phyloP scores from a whole-genome alignment of 352 stramenopile species.

The Globisporangium emineosum region DNA sequence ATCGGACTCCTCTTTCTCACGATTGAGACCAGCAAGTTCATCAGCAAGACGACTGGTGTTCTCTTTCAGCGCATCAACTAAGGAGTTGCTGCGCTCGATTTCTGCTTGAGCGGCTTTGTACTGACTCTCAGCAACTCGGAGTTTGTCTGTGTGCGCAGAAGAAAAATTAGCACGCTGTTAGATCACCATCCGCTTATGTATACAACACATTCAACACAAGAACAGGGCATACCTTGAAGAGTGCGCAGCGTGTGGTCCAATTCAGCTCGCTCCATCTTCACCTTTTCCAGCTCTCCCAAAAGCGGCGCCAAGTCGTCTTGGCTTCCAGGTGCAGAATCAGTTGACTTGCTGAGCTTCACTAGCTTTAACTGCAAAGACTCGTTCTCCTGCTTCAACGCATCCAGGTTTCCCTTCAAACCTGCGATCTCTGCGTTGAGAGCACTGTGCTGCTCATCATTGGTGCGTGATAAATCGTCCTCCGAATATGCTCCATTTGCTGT shows the following conservation, averaged over 20 bases:
- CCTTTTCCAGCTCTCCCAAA: conserved; percentile 56
- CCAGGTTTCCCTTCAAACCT: background rate
- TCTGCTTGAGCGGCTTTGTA: conserved; percentile 5
- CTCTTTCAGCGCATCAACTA: conserved; percentile 18
- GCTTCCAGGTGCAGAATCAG: background rate
- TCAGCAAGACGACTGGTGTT: conserved; percentile 16
- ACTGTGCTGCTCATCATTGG: background rate
- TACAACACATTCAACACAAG: background rate
- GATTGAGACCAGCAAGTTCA: conserved; percentile 10
- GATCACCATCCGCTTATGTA: background rate
- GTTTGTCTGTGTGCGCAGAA: conserved; percentile 7
- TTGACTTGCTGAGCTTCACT: background rate
- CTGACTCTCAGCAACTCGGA: conserved; percentile 14
- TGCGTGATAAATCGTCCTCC: background rate
- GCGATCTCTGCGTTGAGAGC: conserved; percentile 12
- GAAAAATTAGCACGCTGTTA: background rate
- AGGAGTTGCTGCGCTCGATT: conserved; percentile 12
- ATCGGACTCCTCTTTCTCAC: conserved; percentile 22
- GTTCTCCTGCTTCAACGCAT: conserved; percentile 13
- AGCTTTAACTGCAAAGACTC: conserved; percentile 10
- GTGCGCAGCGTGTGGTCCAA: conserved; percentile 34
- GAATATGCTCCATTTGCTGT: background rate
- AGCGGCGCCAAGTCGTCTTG: conserved; percentile 26
- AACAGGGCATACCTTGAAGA: conserved; percentile 35
- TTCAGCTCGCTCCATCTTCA: conserved; percentile 56